Evolutionary conservation across 495 filamentous ascomycete species (phyloP), one percentile per base, ranked within the genome.

Genomic region (Penicillium manginii): DNA sequence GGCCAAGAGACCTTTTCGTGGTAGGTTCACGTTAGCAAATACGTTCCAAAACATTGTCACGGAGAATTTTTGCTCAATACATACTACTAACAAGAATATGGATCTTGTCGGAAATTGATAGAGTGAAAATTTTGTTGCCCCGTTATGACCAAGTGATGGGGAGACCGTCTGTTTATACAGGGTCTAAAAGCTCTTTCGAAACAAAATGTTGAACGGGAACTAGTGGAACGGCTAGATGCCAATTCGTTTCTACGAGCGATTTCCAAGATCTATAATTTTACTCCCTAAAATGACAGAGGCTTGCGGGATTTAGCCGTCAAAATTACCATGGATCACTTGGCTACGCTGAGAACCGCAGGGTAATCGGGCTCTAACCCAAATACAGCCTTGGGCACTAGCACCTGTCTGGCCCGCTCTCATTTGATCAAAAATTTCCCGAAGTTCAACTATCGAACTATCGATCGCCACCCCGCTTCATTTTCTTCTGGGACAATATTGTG

Each of bases 391-490:
- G 43, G 43, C 18, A 47, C 43, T 47, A 19, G 43, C 21, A 47
- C 18, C 22, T 47, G 43, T 47, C 43, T 47, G 43, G 43, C 43
- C 43, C 19, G 19, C 26, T 23, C 26, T 47, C 21, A 47, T 47
- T 47, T 23, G 43, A 47, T 47, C 43, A 47, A 47, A 47, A 47
- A 26, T 15, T 47, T 47, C 9, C 43, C 21, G 43, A 47, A 47
- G 43, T 47, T 47, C 43, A 47, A 19, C 43, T 47, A 26, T 47
- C 43, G 43, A 47, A 47, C 8, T 47, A 47, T 47, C 43, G 21
- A 47, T 47, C 43, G 43, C 43, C 43, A 7, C 21, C 43, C 43
- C 43, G 21, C 43, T 47, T 23, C 43, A 26, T 47, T 47, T 15
- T 47, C 43, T 47, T 47, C 43, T 47, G 19, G 43, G 18, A 26